Evolutionary conservation across 1,139 yeast genomes (phyloP).

Genomic region (Taphrina flavorubra): DNA sequence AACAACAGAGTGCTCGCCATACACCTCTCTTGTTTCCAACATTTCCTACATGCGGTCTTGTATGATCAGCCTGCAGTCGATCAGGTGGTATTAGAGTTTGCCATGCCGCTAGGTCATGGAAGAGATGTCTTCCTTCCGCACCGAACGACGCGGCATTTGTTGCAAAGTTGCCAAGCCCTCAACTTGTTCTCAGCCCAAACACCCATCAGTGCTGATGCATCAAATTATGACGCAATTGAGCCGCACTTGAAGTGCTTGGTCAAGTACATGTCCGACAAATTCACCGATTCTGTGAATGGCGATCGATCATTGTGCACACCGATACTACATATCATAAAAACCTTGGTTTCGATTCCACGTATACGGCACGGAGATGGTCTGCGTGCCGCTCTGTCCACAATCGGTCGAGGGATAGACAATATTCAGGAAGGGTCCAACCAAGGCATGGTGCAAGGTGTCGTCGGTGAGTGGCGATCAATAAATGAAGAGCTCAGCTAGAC

Average conservation of each 20-base stretch:
- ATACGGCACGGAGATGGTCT: slow-evolving; percentile 2
- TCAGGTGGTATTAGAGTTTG: background rate
- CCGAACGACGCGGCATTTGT: background rate
- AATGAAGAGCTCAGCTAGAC: slow-evolving; percentile 9
- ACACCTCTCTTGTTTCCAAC: slow-evolving; percentile 17
- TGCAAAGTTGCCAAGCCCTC: background rate
- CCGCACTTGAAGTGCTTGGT: slow-evolving; percentile 3
- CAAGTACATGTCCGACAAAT: slow-evolving; percentile 20
- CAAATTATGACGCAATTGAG: slow-evolving; percentile 4
- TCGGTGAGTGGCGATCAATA: slow-evolving; percentile 17
- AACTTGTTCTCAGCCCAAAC: slow-evolving; percentile 1
- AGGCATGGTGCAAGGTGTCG: slow-evolving; percentile 1
- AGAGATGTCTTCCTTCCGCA: slow-evolving; percentile 7
- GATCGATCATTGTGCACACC: slow-evolving; percentile 16
- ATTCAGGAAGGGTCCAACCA: background rate
- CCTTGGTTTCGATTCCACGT: background rate
- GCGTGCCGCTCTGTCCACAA: background rate
- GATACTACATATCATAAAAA: slow-evolving; percentile 13
- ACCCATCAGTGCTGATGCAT: background rate
- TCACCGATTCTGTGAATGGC: slow-evolving; percentile 13
- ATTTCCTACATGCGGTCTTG: background rate
- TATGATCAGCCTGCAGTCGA: background rate
- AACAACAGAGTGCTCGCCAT: slow-evolving; percentile 2
- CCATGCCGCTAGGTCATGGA: slow-evolving; percentile 2
- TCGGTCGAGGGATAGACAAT: slow-evolving; percentile 17